Evolutionary conservation across 176 grass and related monocot genomes (phyloP), one percentile per base, ranked within the genome.

Genomic region (Avena atlantica): DNA sequence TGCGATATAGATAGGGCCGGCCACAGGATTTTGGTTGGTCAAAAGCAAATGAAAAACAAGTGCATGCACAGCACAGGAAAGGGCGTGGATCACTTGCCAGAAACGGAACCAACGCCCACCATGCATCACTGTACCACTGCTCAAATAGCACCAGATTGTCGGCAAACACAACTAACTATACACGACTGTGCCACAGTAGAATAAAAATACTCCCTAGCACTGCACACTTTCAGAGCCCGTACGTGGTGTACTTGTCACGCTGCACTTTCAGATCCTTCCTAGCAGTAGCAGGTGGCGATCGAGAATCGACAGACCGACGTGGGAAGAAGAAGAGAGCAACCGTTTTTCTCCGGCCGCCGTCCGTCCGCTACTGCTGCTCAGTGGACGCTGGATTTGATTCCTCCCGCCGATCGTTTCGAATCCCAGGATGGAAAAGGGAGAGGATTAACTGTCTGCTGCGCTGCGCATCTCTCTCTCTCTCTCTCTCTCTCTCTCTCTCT

Each of bases 331-430:
- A 9, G 45, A 42, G 6, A 42, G 45, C 45, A 42, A 37, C 53
- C 71, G 79, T 21, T 79, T 74, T 72, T 16, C 47, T 66, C 24
- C 69, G 24, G 83, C 88, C 83, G 78, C 63, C 64, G 42, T n/a
- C 75, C 83, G 48, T 34, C 31, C 27, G 27, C 76, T 68, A 36
- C 76, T 25, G 72, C 47, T 52, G 23, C 67, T 78, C 31, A 61
- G 76, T 83, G 90, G 84, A 20, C 44, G 49, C 80, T 25, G 16
- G 82, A 92, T 86, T 86, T 88, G 57, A 83, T 92, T 86, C 87
- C 73, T 73, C 40, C 37, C 56, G 67, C 59, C 48, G 50, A 60
- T 86, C 83, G 40, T 81, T 70, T 92, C 58, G 21, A 51, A 81
- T 76, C 73, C 48, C 31, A 16, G 24, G 73, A 53, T 27, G 87